These are phyloP conservation scores for Aureobasidium subglaciale DNA, from an alignment of 2,329 filamentous ascomycete genomes.

Conservation along the genomic window DNA sequence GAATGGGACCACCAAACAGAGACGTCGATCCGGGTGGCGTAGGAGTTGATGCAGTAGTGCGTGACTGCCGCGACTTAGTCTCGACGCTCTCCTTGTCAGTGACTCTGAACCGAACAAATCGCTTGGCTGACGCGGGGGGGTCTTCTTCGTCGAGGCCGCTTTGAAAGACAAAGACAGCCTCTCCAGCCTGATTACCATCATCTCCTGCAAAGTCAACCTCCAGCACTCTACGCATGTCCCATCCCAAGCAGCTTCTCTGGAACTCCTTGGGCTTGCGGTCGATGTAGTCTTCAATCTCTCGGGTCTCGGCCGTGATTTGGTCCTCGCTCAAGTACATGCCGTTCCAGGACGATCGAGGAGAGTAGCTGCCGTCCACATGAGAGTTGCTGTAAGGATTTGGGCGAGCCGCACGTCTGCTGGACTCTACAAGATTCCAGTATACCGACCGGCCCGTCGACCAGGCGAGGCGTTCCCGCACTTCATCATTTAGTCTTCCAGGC, in stretches of 20 bases:
- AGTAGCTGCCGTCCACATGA: slow-evolving; percentile 64
- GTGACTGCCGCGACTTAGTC: slow-evolving; percentile 12
- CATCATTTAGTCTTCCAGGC: slow-evolving; percentile 31
- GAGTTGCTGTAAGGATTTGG: slow-evolving; percentile 67
- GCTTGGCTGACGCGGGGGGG: slow-evolving; percentile 44
- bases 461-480: slow-evolving; percentile 55
- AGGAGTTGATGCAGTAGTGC: slow-evolving; percentile 19
- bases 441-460: slow-evolving; percentile 75
- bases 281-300: slow-evolving; percentile 73
- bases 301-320: slow-evolving; percentile 68
- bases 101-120: slow-evolving; percentile 51
- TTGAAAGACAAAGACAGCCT: slow-evolving; percentile 66
- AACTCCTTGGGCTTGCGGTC: slow-evolving; percentile 69
- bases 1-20: slow-evolving; percentile 44
- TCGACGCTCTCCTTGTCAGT: slow-evolving; percentile 11
- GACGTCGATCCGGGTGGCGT: slow-evolving; percentile 30
- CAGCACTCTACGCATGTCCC: slow-evolving; percentile 83
- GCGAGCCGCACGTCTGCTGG: slow-evolving; percentile 63
- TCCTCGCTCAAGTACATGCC: slow-evolving; percentile 62
- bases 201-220: slow-evolving; percentile 86
- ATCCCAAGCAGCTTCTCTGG: slow-evolving; percentile 67
- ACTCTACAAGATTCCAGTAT: slow-evolving; percentile 74
- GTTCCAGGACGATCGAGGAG: slow-evolving; percentile 69
- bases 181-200: slow-evolving; percentile 68
- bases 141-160: slow-evolving; percentile 63